Percentiles rank a stretch among this genome's conserved stretches.
Evolutionary conservation across 345 rosid genomes (phyloP).

Genomic region (Aegle marmelos): DNA sequence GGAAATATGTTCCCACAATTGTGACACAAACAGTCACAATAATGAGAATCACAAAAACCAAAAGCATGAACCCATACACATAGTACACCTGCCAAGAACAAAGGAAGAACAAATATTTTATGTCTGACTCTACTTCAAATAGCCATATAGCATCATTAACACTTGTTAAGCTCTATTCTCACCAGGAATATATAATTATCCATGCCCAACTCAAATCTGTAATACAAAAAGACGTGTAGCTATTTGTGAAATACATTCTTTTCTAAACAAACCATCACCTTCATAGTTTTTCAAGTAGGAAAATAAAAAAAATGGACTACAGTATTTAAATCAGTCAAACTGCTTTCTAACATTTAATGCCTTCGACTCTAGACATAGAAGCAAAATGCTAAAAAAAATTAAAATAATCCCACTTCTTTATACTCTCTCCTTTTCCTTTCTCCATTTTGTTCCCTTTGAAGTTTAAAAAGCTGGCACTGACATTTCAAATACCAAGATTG

Average conservation of each 20-base stretch:
- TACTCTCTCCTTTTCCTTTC: not conserved
- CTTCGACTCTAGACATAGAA: not conserved
- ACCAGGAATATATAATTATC: not conserved
- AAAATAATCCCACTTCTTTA: not conserved
- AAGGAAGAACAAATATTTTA: not conserved
- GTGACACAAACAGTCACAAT: slow-evolving; percentile 91
- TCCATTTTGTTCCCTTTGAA: not conserved
- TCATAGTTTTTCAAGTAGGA: not conserved
- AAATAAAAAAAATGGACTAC: not conserved
- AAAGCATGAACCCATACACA: slow-evolving; percentile 87
- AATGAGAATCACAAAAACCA: slow-evolving; percentile 81
- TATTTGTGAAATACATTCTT: not conserved
- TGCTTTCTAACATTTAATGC: not conserved
- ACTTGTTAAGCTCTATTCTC: not conserved
- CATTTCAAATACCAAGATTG: not conserved
- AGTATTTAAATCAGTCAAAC: not conserved
- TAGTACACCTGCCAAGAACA: slow-evolving; percentile 70
- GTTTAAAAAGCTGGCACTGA: not conserved
- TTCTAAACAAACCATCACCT: not conserved
- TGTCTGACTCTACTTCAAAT: not conserved
- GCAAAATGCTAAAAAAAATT: not conserved
- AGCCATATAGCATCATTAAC: not conserved
- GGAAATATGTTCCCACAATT: slow-evolving; percentile 87
- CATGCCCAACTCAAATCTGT: not conserved
- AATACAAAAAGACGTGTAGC: no score